Evolutionary conservation across 495 filamentous ascomycete genomes (phyloP).

Genomic region (Penicillium malachiteum): DNA sequence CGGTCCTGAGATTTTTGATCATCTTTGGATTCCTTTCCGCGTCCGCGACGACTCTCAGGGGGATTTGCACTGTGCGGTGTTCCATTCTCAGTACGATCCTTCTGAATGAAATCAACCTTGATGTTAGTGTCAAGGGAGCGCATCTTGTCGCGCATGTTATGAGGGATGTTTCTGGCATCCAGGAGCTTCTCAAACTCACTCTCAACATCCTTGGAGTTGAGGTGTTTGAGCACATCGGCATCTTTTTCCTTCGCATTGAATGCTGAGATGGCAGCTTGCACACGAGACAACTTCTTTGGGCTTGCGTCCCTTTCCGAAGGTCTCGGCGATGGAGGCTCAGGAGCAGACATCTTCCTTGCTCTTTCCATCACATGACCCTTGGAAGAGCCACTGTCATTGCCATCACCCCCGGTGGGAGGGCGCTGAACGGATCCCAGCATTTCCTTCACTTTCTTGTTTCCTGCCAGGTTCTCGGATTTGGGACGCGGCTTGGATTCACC

Average conservation of each 20-base stretch:
- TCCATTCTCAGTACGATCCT: slow-evolving; percentile 71
- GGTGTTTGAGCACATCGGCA: slow-evolving; percentile 39
- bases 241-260: slow-evolving; percentile 54
- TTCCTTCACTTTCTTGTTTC: slow-evolving; percentile 39
- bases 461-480: slow-evolving; percentile 51
- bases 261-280: slow-evolving; percentile 65
- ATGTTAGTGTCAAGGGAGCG: slow-evolving; percentile 81
- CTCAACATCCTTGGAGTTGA: slow-evolving; percentile 48
- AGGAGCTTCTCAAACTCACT: slow-evolving; percentile 52
- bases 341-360: slow-evolving; percentile 17
- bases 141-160: slow-evolving; percentile 93
- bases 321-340: slow-evolving; percentile 20
- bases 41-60: slow-evolving; percentile 42
- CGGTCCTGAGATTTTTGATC: slow-evolving; percentile 36
- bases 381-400: slow-evolving; percentile 17
- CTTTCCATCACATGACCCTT: slow-evolving; percentile 21
- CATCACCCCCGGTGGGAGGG: slow-evolving; percentile 27
- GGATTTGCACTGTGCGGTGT: slow-evolving; percentile 36
- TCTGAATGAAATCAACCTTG: slow-evolving; percentile 91
- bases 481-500: slow-evolving; percentile 45
- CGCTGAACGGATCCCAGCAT: slow-evolving; percentile 27
- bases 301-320: slow-evolving; percentile 28
- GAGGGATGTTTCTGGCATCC: slow-evolving; percentile 86
- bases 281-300: slow-evolving; percentile 49
- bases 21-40: slow-evolving; percentile 41